These are phyloP conservation scores for Stellera chamaejasme DNA, from an alignment of 345 rosid species.

Conservation along the genomic window DNA sequence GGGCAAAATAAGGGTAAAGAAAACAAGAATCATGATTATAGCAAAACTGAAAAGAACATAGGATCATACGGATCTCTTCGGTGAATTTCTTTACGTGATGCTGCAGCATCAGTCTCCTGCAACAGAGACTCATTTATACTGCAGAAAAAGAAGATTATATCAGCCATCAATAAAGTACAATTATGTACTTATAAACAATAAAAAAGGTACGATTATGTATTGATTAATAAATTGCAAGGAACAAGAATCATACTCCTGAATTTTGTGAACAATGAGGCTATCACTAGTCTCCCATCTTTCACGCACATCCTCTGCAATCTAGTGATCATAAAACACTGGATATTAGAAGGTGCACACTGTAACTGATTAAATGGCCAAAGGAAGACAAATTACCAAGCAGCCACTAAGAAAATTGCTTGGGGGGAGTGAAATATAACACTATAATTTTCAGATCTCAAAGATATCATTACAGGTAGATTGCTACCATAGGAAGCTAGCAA, in stretches of 20 bases:
- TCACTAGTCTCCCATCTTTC: conserved; percentile 99
- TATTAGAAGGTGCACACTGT: background rate
- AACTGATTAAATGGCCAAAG: too few species aligned
- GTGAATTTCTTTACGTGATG: conserved; percentile 77
- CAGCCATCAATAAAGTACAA: background rate
- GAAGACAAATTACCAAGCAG: too few species aligned
- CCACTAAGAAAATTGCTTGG: too few species aligned
- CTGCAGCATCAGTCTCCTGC: conserved; percentile 86
- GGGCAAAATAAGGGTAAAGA: background rate
- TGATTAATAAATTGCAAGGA: background rate
- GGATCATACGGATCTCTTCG: conserved; percentile 81
- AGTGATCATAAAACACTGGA: conserved; percentile 17
- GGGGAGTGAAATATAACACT: too few species aligned
- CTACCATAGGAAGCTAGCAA: too few species aligned
- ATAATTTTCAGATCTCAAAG: too few species aligned
- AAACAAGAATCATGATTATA: conserved; percentile 3
- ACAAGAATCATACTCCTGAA: conserved; percentile 66
- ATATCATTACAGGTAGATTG: too few species aligned
- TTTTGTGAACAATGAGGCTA: conserved; percentile 84
- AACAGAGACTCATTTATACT: conserved; percentile 75
- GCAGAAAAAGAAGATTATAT: conserved; percentile 22
- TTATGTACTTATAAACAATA: too few species aligned
- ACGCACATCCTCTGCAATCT: conserved; percentile 88
- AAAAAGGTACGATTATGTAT: too few species aligned
- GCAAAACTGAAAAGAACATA: conserved; percentile 7